Evolutionary conservation across 75 land plant genomes (phyloP).

Genomic region (Cunninghamia lanceolata): DNA sequence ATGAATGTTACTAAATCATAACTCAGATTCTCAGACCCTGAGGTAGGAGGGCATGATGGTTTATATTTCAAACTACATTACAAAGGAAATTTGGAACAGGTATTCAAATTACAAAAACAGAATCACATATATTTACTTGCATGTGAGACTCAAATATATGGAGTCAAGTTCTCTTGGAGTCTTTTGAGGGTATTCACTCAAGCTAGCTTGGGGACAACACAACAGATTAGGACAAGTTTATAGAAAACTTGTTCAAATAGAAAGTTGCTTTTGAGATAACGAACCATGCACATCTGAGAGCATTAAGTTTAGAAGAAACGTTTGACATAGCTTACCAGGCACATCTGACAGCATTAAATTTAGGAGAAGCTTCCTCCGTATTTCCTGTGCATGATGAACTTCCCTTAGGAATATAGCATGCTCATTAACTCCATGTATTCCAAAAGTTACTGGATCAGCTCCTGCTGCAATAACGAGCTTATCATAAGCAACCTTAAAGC

Average conservation of each 20-base stretch:
- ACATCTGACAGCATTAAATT: slow-evolving; percentile 90
- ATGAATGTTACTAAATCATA: neutral
- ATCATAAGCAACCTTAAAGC: slow-evolving; percentile 74
- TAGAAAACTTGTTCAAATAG: neutral
- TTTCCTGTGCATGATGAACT: slow-evolving; percentile 85
- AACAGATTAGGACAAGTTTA: neutral
- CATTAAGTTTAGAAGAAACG: slow-evolving; percentile 20
- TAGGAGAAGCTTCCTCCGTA: slow-evolving; percentile 70
- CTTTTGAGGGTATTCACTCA: neutral
- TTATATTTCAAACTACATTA: neutral
- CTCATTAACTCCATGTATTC: slow-evolving; percentile 78
- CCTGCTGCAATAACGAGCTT: slow-evolving; percentile 85
- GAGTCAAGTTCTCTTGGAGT: neutral
- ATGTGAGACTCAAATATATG: neutral
- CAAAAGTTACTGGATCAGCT: slow-evolving; percentile 77
- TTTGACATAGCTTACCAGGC: slow-evolving; percentile 40
- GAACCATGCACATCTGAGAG: slow-evolving; percentile 73
- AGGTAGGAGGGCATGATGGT: neutral
- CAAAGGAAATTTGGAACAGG: neutral
- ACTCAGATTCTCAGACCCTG: neutral
- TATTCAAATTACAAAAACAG: neutral
- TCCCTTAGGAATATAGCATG: slow-evolving; percentile 88
- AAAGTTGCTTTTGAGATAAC: neutral
- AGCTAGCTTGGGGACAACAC: neutral
- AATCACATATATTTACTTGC: neutral